Base-by-base conservation (phyloP, 306 rosid species). In the Cucurbita moschata region DNA sequence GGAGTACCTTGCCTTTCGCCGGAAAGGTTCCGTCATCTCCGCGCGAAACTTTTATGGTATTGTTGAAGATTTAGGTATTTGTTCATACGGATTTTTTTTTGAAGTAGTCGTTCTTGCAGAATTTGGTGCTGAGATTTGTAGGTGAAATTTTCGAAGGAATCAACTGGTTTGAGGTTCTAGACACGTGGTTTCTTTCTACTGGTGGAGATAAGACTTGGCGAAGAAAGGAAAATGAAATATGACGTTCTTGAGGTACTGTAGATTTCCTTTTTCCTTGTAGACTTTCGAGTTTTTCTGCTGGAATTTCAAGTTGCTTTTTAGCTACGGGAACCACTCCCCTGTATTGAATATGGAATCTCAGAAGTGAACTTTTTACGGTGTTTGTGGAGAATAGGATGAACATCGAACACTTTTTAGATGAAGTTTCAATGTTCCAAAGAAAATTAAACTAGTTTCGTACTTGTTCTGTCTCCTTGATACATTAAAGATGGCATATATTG, bases 21-120 rank as follows among this genome's bases (percentile, higher is more conserved):
- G 74, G 59, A 35, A 70, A 30, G 74, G 59, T 70, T 26, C 0
- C 30, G 2, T 70, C 74, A 1, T 44, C 54, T 66, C 40, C 15
- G 3, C 18, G 18, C 12, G 54, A 13, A 26, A 13, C 8, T 51
- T 26, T 49, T 47, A 16, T 49, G 54, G 40, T 14, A 1, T 49
- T 21, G 19, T 37, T 70, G 47, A 10, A 51, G 60, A 70, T 70
- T 70, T 70, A 70, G 74, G 74, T 70, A 37, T 70, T 14, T 50
- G 54, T 50, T 70, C 5, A 26, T 19, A 13, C 57, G 18, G 40
- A n/a, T 67, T 44, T 21, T 63, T 40, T 40, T 5, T 39, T 64
- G 4, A 5, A 40, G 9, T 64, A 68, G 18, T 47, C 49, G 11
- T 68, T 68, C 43, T 47, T 68, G 43, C 57, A 47, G 43, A 26